Evolutionary conservation across 768 basidiomycete genomes (phyloP), one percentile per base, ranked within the genome.

Genomic region (Xerocomellus amylosporus): DNA sequence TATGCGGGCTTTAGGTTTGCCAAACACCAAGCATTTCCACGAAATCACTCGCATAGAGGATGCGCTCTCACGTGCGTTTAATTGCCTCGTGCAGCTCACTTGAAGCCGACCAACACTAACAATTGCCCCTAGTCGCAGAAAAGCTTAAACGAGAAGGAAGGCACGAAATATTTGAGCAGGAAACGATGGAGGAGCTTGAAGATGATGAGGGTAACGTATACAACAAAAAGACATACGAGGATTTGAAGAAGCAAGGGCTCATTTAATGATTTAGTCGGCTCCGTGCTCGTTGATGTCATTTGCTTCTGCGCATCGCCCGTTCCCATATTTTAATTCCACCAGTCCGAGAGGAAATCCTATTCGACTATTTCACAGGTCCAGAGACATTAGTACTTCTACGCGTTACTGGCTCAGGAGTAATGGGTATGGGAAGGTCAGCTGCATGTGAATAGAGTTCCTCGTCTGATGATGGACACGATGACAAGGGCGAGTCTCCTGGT

Each of bases 151-250:
- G 87, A 56, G 96, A 98, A 73, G 97, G 97, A n/a, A 80, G 88
- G 19, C 87, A 91, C 63, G 97, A 98, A 66, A 88, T 98, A 50
- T 89, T 90, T 55, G 86, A 90, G 70, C 87, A 90, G 64, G 94
- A 98, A 73, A 90, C 90, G 20, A 96, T 95, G 83, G 97, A 98
- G 71, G 97, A 99, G 72, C 80, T 98, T 36, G 97, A 99, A 68
- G 97, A 99, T 68, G 92, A 92, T 43, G 97, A 98, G 69, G 97
- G 97, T 15, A 98, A 99, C 63, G 97, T 98, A 46, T 98, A 98
- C 73, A 94, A 94, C 73, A 86, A 87, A 65, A 97, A 97, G 79
- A 96, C 93, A n/a, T 98, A 94, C 66, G 93, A 96, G 63, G 93
- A 96, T 66, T 77, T 97, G 62, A 96, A 94, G 79, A 93, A 94